Conservation (phyloP, 441 rosid genomes). For the Kokia cookei region DNA sequence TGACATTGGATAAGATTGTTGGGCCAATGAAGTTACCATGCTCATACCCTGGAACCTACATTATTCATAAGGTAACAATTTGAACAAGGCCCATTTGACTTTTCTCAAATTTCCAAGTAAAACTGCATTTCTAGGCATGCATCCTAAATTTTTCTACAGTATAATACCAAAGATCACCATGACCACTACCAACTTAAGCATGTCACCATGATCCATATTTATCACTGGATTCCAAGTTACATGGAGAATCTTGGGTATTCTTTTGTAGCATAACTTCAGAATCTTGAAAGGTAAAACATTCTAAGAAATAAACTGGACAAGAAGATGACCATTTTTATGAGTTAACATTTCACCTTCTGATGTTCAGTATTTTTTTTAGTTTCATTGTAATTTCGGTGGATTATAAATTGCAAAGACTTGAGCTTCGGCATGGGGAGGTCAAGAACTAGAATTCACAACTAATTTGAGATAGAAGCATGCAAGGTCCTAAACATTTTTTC, state of each 20-base stretch:
- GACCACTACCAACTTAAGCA: background rate
- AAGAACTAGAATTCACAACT: background rate
- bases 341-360: background rate
- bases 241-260: background rate
- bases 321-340: background rate
- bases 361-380: background rate
- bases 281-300: background rate
- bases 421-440: background rate
- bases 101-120: background rate
- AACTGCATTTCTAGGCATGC: background rate
- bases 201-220: background rate
- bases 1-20: conserved; percentile 34
- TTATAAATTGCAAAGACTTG: background rate
- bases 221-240: background rate
- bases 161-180: background rate
- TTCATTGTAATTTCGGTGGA: background rate
- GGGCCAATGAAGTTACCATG: conserved; percentile 47
- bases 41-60: conserved; percentile 39
- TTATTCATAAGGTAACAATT: background rate
- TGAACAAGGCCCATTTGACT: background rate
- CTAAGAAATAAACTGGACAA: background rate
- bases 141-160: background rate
- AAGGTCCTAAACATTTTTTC: background rate
- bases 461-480: background rate
- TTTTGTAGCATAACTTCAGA: background rate